Evolutionary conservation across 805 yeast species (phyloP), one percentile per base, ranked within the genome.

Genomic region (Dipodascus geniculatus): DNA sequence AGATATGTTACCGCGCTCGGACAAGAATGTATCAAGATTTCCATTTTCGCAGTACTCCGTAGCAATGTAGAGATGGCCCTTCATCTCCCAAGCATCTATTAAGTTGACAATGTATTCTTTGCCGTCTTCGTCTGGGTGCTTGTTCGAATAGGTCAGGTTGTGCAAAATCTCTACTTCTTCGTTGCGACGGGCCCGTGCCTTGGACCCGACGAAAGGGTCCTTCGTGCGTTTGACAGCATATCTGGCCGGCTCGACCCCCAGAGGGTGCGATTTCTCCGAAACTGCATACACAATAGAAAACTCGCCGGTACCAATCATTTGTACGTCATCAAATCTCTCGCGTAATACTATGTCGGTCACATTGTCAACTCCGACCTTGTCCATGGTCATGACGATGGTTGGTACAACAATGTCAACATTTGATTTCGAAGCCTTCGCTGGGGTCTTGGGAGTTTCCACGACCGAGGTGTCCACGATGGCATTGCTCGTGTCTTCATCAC

Each of bases 41-140:
- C 98, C 98, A 65, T 90, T 93, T 63, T 90, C 98, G 70, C 96
- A 93, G 68, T 73, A 90, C 61, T 91, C 97, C 2, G 96, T 88
- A 93, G 89, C 87, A 42, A 93, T 87, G 66, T 91, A 93, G 58
- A 84, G 79, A 59, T 82, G 81, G 49, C 80, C 80, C 63, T 81
- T 77, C 49, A 56, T 54, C 58, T 87, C 95, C 96, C 97, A 91
- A 28, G 85, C 87, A 64, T 87, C 89, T 17, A 87, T 77, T 59
- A 87, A 80, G 58, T 81, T 81, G 48, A 93, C 78, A 42, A 93
- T 79, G 64, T 87, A 82, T 60, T 86, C 95, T 58, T 80, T 79
- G 11, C 89, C 93, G 4, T 38, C 44, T 53, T 81, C 86, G 23
- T 73, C 75, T 56, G 70, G 72, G 51, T 60, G 65, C n/a, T 52